These are phyloP conservation scores for Pachysolen tannophilus DNA, from an alignment of 805 yeast genomes.

Conservation along the genomic window DNA sequence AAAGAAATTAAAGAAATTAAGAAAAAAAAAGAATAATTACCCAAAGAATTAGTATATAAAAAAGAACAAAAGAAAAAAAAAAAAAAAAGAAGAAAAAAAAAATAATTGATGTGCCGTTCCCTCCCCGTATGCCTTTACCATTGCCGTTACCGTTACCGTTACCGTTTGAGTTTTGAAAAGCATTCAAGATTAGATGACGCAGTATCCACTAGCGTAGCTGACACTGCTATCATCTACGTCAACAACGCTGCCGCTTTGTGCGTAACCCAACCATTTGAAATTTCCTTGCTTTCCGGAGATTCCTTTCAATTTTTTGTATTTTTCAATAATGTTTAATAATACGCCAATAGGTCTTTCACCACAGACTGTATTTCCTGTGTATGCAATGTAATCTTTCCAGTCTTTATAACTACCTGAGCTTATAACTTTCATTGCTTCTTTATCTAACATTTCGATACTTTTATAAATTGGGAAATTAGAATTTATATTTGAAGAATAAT, in stretches of 20 bases:
- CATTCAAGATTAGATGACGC: background rate
- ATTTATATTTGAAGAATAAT: background rate
- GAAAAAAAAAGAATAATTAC: slow-evolving; percentile 1
- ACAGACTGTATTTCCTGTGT: slow-evolving; percentile 85
- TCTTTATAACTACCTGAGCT: slow-evolving; percentile 42
- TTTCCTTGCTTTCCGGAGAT: slow-evolving; percentile 16
- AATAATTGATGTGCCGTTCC: background rate
- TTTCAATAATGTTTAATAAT: slow-evolving; percentile 47
- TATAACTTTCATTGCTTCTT: slow-evolving; percentile 56
- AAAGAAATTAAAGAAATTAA: no score
- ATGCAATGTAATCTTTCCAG: slow-evolving; percentile 61
- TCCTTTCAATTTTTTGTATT: slow-evolving; percentile 14
- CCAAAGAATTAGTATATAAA: background rate
- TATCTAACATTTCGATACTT: slow-evolving; percentile 71
- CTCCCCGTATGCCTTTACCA: no score
- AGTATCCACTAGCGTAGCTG: slow-evolving; percentile 80
- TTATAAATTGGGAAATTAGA: slow-evolving; percentile 45
- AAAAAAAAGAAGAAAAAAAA: background rate
- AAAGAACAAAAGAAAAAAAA: background rate
- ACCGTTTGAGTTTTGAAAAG: background rate
- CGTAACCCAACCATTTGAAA: slow-evolving; percentile 70
- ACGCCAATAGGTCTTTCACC: slow-evolving; percentile 80
- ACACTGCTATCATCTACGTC: slow-evolving; percentile 63
- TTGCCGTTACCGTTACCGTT: no score
- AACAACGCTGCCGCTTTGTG: slow-evolving; percentile 59